Evolutionary conservation across 2,329 filamentous ascomycete genomes (phyloP), one percentile per base, ranked within the genome.

Genomic region (Chrysosporium keratinophilum): DNA sequence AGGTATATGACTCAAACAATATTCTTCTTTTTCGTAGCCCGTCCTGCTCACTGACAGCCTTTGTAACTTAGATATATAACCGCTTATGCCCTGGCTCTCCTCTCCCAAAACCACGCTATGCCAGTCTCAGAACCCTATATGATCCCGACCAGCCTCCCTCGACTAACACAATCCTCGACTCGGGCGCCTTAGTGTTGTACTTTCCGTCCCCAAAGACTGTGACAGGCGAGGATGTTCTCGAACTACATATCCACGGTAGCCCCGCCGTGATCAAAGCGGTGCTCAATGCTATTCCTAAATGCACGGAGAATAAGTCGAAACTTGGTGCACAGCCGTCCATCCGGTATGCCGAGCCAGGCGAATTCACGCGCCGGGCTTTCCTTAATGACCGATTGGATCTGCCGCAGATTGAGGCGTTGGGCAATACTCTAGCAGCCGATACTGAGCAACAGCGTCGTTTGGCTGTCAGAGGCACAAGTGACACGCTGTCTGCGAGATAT

Each of bases 241-340:
- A 98, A 67, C 71, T 98, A 4, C 93, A 98, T 63, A 79, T 96
- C n/a, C 93, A 98, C 64, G 93, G 93, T 28, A 91, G 93, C 0
- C 78, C 83, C 2, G 93, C 93, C 1, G 89, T 93, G 5, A 85
- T 96, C 43, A 89, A 87, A 64, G 88, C 91, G 1, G 86, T 96
- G 0, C 76, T 98, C 1, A 73, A 79, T 20, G 88, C 89, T 3
- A 87, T 98, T 54, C 78, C 86, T 1, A 63, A 62, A 43, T 67
- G 66, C 23, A 64, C 58, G 48, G 46, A 33, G 33, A 17, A 59
- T 14, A 45, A 60, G n/a, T 35, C 23, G 3, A 44, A 44, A 9
- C 23, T 14, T 31, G 50, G 51, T 41, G 23, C 37, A 45, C 41
- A 14, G 42, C 34, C 34, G 15, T 50, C 49, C 11, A 82, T 95